Evolutionary conservation across 305 asterid species (phyloP).

Genomic region (Fraxinus sp.): DNA sequence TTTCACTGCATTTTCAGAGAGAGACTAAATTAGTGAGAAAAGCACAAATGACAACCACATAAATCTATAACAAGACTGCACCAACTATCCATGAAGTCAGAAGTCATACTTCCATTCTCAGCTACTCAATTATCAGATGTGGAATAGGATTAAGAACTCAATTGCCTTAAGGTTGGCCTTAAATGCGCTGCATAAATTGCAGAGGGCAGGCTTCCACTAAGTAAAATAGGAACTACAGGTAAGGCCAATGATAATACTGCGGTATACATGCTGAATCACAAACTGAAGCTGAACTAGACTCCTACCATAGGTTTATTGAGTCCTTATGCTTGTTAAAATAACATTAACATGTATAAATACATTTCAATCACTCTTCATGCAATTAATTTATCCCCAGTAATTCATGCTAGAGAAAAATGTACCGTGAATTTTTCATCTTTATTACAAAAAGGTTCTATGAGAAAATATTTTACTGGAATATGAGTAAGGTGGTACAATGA

Average conservation of each 20-base stretch:
- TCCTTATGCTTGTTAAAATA: background rate
- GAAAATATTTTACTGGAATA: background rate
- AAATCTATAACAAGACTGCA: background rate
- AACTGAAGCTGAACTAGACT: background rate
- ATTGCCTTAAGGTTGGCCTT: background rate
- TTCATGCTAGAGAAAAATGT: background rate
- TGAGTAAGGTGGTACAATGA: background rate
- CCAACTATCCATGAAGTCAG: background rate
- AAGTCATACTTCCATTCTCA: background rate
- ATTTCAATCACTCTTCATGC: background rate
- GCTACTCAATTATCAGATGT: background rate
- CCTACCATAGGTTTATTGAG: background rate
- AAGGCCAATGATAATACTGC: background rate
- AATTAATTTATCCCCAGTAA: no score
- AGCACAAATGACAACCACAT: conserved; percentile 6
- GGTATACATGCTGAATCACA: background rate
- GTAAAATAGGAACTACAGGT: background rate
- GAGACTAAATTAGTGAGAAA: conserved; percentile 13
- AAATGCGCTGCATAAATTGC: background rate
- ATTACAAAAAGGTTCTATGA: background rate
- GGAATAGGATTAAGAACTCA: background rate
- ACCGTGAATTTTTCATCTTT: background rate
- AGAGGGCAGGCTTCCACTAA: background rate
- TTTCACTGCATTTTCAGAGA: conserved; percentile 25
- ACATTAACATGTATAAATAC: background rate